Evolutionary conservation across 1,284 basidiomycete species (phyloP), one percentile per base, ranked within the genome.

Genomic region (Lentinus polychrous): DNA sequence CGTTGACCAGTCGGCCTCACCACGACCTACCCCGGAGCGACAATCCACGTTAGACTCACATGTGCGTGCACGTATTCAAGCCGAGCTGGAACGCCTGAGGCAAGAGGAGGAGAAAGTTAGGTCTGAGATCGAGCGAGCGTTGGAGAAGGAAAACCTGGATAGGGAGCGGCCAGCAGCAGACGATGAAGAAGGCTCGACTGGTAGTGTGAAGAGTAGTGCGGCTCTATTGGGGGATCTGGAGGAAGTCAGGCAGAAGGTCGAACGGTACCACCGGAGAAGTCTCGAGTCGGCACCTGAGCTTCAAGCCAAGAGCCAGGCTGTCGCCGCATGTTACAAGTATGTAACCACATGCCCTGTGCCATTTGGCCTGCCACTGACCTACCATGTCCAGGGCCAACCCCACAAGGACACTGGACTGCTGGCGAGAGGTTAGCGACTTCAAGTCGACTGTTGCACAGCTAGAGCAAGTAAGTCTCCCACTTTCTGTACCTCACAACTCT

Each of bases 111-210:
- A 81, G 54, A 63, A 68, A 18, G 81, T 90, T 3, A 76, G 74
- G 37, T 66, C 69, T 46, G 76, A 87, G 63, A 87, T 91, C 43
- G 81, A 86, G 58, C 66, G 60, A 34, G 84, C 83, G 2, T 69
- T 91, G 34, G 84, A 89, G 68, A 84, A 81, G 67, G 87, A 91
- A 68, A 91, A 90, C 63, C 63, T 90, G 41, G 83, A 89, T 64
- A 73, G 74, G 49, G 88, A 90, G 65, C 72, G 69, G 53, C 60
- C 60, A 31, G 73, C 76, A 70, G 72, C 74, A 6, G 75, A 72
- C 36, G 70, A 69, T 33, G 69, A 66, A 27, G 64, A 58, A 24
- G 51, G 54, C 8, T 54, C 62, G 14, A 63, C 68, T 15, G 79
- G 75, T 18, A 68, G 72, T 31, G 62, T 81, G 42, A 81, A 74